Evolutionary conservation across 2,329 filamentous ascomycete genomes (phyloP).

Genomic region (Clarireedia homoeocarpa): DNA sequence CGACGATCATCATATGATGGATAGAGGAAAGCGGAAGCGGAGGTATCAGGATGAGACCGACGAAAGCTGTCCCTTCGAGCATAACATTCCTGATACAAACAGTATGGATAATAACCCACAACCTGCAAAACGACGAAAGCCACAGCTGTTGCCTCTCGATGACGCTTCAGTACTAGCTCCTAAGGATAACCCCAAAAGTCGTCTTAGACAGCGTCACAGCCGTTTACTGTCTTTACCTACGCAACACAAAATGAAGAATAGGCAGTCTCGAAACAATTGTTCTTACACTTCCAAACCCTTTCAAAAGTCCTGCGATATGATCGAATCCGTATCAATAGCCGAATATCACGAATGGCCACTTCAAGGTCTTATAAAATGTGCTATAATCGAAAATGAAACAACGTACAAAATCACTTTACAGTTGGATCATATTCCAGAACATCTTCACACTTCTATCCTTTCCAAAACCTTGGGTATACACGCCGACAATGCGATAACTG

Average conservation of each 20-base stretch:
- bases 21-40: not conserved
- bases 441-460: no score
- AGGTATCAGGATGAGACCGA: not conserved
- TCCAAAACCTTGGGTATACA: no score
- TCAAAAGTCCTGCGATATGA: not conserved
- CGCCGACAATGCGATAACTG: no score
- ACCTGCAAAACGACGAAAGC: constrained; percentile 11
- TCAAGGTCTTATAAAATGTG: no score
- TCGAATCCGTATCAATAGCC: no score
- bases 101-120: constrained; percentile 5
- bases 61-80: not conserved
- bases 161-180: constrained; percentile 5
- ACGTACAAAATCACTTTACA: no score
- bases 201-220: no score
- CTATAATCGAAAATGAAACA: no score
- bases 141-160: constrained; percentile 5
- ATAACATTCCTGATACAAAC: not conserved
- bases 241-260: constrained; percentile 8
- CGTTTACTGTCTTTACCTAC: constrained; percentile 7
- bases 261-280: constrained; percentile 7
- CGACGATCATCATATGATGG: not conserved
- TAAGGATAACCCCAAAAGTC: constrained; percentile 4
- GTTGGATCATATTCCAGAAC: no score
- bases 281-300: not conserved
- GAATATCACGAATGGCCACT: no score